Conservation (phyloP, 371 early-diverging fungal species). For the Mucor indicus region DNA sequence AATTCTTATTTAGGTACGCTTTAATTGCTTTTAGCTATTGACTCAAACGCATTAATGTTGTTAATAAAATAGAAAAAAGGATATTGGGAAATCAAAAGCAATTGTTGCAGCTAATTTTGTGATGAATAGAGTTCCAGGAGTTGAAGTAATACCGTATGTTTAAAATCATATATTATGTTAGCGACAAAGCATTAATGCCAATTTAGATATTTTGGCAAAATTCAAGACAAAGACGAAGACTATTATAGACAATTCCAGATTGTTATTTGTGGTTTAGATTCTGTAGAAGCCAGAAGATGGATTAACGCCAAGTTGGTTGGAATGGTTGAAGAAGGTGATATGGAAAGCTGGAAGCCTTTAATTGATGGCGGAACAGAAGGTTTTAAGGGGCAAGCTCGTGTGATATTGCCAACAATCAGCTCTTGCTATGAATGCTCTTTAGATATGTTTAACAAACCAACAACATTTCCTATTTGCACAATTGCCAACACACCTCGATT, state of each 20-base stretch:
- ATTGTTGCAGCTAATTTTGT: conserved; percentile 89
- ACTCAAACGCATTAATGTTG: not conserved
- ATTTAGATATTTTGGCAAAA: conserved; percentile 73
- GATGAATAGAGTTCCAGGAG: conserved; percentile 77
- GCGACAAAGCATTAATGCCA: not conserved
- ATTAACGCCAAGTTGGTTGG: conserved; percentile 86
- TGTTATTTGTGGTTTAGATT: conserved; percentile 93
- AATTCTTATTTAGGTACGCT: conserved; percentile 88
- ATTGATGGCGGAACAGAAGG: conserved; percentile 98
- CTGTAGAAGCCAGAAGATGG: conserved; percentile 95
- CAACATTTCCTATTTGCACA: conserved; percentile 98
- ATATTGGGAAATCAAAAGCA: conserved; percentile 84
- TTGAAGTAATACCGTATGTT: conserved; percentile 78
- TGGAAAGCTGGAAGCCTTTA: conserved; percentile 74
- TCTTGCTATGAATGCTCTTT: conserved; percentile 87
- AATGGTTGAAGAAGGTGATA: conserved; percentile 70
- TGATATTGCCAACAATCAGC: conserved; percentile 80
- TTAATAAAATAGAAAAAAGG: conserved; percentile 47
- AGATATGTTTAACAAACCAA: conserved; percentile 76
- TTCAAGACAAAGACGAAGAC: conserved; percentile 92
- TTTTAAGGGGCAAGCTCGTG: conserved; percentile 92
- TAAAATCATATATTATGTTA: not conserved
- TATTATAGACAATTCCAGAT: conserved; percentile 87
- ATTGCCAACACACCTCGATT: conserved; percentile 94
- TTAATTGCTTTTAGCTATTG: not conserved